A percentile compares a stretch with the other conserved stretches of the same genome.
Conservation (phyloP, 176 grass and related monocot species). For the Eragrostis nindensis region DNA sequence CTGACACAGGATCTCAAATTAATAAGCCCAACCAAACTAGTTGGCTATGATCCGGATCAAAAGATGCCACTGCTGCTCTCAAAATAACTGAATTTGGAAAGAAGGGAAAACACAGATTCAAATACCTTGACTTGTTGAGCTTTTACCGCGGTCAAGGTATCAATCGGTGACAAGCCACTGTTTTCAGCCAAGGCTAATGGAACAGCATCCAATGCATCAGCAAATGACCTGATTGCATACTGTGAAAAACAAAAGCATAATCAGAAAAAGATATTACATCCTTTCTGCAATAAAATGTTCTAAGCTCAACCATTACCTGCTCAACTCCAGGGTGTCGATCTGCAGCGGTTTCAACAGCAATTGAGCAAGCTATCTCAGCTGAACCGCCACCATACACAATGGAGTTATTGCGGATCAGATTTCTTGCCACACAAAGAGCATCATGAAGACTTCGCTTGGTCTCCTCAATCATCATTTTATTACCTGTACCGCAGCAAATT, state of each 20-base stretch:
- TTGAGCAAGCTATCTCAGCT: conserved; percentile 83
- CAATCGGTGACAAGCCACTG: conserved; percentile 79
- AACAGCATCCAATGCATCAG: conserved; percentile 77
- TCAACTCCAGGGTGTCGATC: conserved; percentile 79
- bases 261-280: conserved; percentile 11
- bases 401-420: conserved; percentile 86
- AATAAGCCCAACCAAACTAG: not conserved
- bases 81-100: not conserved
- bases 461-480: conserved; percentile 96
- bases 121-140: conserved; percentile 86
- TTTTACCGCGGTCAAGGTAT: conserved; percentile 84
- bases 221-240: conserved; percentile 97
- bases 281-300: not conserved
- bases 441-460: conserved; percentile 89
- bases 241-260: conserved; percentile 44
- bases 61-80: not conserved
- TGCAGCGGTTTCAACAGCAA: conserved; percentile 79
- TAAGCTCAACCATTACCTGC: conserved; percentile 57
- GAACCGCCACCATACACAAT: conserved; percentile 89
- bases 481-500: conserved; percentile 49
- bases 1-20: not conserved
- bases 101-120: not conserved
- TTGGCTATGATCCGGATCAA: not conserved
- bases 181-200: conserved; percentile 90
- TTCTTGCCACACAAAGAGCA: conserved; percentile 84